phyloP scores from a whole-genome alignment of 176 grass and related monocot genomes.

The Neostapfia colusana region DNA sequence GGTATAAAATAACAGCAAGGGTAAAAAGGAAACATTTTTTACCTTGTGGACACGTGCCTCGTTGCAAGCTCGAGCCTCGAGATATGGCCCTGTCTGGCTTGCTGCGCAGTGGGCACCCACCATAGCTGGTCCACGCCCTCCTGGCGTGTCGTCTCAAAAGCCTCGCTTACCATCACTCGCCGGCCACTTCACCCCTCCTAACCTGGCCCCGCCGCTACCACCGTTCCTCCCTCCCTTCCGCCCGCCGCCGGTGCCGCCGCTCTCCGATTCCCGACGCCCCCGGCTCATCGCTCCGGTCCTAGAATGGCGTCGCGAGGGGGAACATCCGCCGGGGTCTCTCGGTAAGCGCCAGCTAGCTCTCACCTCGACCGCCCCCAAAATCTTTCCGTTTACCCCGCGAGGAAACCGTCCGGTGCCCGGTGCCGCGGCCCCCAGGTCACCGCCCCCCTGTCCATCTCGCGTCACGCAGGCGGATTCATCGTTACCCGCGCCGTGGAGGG shows the following conservation, averaged over 20 bases:
- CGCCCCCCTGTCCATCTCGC: neutral
- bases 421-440: neutral
- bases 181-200: neutral
- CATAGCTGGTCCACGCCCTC: neutral
- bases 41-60: neutral
- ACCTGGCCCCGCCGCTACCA: neutral
- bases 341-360: neutral
- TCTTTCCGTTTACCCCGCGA: neutral
- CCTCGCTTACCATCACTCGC: neutral
- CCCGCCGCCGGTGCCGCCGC: neutral
- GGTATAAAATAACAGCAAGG: neutral
- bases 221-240: neutral
- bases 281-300: neutral
- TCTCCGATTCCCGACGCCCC: neutral
- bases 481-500: neutral
- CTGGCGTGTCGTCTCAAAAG: neutral
- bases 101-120: neutral
- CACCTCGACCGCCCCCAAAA: neutral
- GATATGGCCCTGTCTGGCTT: neutral
- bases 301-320: slow-evolving; percentile 4
- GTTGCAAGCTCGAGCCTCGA: slow-evolving; percentile 12
- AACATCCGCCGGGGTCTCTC: neutral
- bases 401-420: neutral
- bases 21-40: neutral
- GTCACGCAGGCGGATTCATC: neutral